phyloP scores from a whole-genome alignment of 78 protist species.

The Dictyostelium purpureum region DNA sequence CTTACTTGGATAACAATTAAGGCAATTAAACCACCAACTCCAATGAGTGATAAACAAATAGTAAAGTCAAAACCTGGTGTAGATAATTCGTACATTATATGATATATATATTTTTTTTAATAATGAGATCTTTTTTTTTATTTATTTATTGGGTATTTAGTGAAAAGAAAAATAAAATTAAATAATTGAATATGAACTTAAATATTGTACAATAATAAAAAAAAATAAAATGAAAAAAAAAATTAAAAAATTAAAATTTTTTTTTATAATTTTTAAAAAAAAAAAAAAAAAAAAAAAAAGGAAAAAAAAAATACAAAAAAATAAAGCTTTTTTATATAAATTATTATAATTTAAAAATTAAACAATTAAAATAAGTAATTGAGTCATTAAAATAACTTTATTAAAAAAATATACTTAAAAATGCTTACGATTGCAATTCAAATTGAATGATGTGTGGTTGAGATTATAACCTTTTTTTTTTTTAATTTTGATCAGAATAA shows the following conservation, averaged over 20 bases:
- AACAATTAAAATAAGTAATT: too few relatives aligned
- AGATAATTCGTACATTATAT: conserved; percentile 56
- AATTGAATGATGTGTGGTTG: too few relatives aligned
- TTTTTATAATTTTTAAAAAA: too few relatives aligned
- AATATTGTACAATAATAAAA: background rate
- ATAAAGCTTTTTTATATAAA: too few relatives aligned
- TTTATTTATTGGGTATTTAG: background rate
- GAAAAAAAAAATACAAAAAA: too few relatives aligned
- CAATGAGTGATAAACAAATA: conserved; percentile 20
- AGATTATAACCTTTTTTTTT: too few relatives aligned
- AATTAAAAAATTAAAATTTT: background rate
- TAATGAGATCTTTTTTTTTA: background rate
- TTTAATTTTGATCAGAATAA: too few relatives aligned
- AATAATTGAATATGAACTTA: background rate
- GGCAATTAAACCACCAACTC: conserved; percentile 62
- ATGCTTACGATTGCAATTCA: too few relatives aligned
- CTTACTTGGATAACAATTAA: conserved; percentile 41
- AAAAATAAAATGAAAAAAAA: background rate
- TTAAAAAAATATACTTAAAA: too few relatives aligned
- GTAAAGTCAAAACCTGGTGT: conserved; percentile 57
- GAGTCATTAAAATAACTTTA: too few relatives aligned
- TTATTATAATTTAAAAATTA: too few relatives aligned
- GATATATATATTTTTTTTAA: background rate
- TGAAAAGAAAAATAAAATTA: background rate
- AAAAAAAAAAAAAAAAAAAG: too few relatives aligned